Percentiles rank a stretch among this genome's conserved stretches.
These are phyloP conservation scores for Dionaea muscipula DNA, from an alignment of 179 eudicot species.

Conservation along the genomic window DNA sequence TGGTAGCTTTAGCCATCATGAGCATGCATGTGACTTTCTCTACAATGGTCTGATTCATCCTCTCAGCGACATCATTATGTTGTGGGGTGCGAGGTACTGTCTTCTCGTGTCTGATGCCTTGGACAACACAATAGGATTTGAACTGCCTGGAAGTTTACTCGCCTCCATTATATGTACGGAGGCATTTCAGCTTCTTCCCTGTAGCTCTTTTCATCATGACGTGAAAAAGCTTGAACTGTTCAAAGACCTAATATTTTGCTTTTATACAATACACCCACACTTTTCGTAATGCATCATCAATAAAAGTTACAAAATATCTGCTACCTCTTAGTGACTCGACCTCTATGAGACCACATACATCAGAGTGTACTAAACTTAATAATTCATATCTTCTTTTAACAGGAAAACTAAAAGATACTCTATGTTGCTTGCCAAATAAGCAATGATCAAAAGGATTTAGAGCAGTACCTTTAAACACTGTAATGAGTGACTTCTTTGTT, in stretches of 20 bases:
- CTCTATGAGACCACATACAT: background rate
- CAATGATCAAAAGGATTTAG: background rate
- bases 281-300: background rate
- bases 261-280: background rate
- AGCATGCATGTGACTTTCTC: background rate
- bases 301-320: background rate
- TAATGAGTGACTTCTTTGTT: background rate
- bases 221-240: background rate
- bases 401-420: background rate
- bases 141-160: background rate
- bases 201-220: background rate
- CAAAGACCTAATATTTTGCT: background rate
- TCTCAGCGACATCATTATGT: background rate
- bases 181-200: background rate
- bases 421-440: background rate
- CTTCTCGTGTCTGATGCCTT: background rate
- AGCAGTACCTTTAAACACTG: background rate
- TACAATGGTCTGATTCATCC: background rate
- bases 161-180: background rate
- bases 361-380: background rate
- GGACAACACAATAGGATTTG: background rate
- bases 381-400: background rate
- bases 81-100: background rate
- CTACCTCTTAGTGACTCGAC: background rate
- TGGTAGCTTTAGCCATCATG: background rate